A percentile compares a stretch with the other conserved stretches of the same genome.
Conservation (phyloP, 306 rosid genomes). For the Delonix regia region DNA sequence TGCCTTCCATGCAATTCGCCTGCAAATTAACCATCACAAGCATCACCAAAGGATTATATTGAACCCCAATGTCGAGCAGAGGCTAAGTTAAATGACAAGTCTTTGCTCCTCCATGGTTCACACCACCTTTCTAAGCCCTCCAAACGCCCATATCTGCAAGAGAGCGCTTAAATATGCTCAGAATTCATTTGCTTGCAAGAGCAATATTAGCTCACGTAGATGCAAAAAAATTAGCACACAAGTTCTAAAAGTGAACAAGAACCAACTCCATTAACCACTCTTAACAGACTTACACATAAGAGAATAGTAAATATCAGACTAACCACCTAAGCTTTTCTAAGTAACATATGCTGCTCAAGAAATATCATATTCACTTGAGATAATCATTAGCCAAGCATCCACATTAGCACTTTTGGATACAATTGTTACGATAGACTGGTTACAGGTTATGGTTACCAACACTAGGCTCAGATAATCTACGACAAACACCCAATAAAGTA, state of each 20-base stretch:
- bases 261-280: neutral
- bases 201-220: neutral
- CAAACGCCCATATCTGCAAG: slow-evolving; percentile 64
- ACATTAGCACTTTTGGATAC: slow-evolving; percentile 7
- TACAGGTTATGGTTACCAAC: slow-evolving; percentile 8
- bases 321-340: slow-evolving; percentile 9
- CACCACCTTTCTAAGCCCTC: slow-evolving; percentile 50
- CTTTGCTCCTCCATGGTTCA: slow-evolving; percentile 34
- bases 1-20: slow-evolving; percentile 17
- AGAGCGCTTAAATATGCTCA: neutral
- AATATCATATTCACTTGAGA: slow-evolving; percentile 15
- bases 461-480: neutral
- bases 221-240: slow-evolving; percentile 11
- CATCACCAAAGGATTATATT: slow-evolving; percentile 18
- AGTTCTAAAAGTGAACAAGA: neutral
- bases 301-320: slow-evolving; percentile 15
- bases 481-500: slow-evolving; percentile 9
- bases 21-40: slow-evolving; percentile 35
- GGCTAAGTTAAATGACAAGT: slow-evolving; percentile 12
- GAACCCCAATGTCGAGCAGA: slow-evolving; percentile 29
- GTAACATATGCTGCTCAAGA: neutral
- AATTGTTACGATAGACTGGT: neutral
- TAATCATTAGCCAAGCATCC: slow-evolving; percentile 19
- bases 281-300: neutral
- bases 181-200: neutral